These are phyloP conservation scores for Russula abietina DNA, from an alignment of 768 basidiomycete species.

Conservation along the genomic window DNA sequence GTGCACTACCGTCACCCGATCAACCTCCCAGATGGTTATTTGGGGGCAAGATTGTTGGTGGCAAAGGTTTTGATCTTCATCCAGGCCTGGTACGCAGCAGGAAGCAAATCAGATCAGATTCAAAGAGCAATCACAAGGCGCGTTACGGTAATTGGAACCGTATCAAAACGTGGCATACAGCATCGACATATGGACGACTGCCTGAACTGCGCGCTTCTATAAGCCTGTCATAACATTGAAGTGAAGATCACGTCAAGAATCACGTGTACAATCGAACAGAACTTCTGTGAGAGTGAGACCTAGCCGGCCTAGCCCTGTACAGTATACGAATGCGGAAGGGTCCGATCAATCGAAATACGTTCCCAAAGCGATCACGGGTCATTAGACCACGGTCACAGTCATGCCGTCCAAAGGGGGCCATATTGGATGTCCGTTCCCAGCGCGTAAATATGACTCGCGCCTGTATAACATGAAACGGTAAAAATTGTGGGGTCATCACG, in stretches of 20 bases:
- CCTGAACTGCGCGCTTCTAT: background rate
- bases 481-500: background rate
- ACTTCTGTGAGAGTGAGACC: background rate
- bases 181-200: background rate
- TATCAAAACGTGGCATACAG: background rate
- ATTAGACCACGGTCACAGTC: background rate
- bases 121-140: background rate
- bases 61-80: background rate
- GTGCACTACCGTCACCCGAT: background rate
- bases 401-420: background rate
- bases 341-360: background rate
- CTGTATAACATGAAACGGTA: background rate
- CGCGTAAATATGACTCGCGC: background rate
- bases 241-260: background rate
- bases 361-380: background rate
- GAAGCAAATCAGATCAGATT: background rate
- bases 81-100: background rate
- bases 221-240: no score
- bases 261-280: background rate
- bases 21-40: background rate
- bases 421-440: background rate
- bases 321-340: no score
- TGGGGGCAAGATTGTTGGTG: background rate
- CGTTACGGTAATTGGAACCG: background rate
- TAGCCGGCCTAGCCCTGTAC: no score